These are phyloP conservation scores for Saccharomycopsis lassenensis DNA, from an alignment of 805 yeast genomes.

Conservation along the genomic window DNA sequence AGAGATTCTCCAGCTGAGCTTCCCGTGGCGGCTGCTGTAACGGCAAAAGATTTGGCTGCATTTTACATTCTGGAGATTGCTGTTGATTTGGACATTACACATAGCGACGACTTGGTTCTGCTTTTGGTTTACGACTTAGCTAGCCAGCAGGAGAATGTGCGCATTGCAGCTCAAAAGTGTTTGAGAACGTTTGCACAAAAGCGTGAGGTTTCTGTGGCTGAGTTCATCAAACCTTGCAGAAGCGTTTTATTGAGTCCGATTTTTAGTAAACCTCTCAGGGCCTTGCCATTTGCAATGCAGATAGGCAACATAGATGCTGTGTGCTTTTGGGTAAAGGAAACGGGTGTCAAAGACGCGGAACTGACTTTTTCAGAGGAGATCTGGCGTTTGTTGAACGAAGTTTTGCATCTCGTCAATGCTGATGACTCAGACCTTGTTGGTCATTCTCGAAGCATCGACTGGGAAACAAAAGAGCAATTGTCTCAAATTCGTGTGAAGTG, in stretches of 20 bases:
- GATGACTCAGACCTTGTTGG: conserved; percentile 83
- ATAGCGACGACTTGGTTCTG: conserved; percentile 55
- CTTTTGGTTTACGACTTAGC: conserved; percentile 86
- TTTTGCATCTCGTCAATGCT: conserved; percentile 89
- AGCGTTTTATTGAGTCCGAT: conserved; percentile 80
- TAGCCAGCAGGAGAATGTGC: conserved; percentile 70
- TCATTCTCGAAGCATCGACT: conserved; percentile 78
- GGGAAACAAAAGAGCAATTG: conserved; percentile 78
- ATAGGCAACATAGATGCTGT: conserved; percentile 96
- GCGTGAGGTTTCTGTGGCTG: conserved; percentile 57
- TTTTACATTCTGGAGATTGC: no score
- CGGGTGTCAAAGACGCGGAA: conserved; percentile 71
- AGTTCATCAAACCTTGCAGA: conserved; percentile 73
- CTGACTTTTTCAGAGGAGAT: conserved; percentile 82
- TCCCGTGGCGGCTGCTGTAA: conserved; percentile 67
- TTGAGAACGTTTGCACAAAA: conserved; percentile 62
- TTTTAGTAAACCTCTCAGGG: conserved; percentile 92
- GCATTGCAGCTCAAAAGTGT: conserved; percentile 70
- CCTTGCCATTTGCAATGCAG: conserved; percentile 96
- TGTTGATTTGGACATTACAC: conserved; percentile 47
- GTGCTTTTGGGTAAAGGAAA: conserved; percentile 72
- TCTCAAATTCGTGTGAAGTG: conserved; percentile 83
- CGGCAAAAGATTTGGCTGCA: no score
- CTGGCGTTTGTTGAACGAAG: conserved; percentile 74
- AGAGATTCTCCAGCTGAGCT: conserved; percentile 85